Evolutionary conservation across 1,139 yeast genomes (phyloP).

Genomic region (Pichia kudriavzevii): DNA sequence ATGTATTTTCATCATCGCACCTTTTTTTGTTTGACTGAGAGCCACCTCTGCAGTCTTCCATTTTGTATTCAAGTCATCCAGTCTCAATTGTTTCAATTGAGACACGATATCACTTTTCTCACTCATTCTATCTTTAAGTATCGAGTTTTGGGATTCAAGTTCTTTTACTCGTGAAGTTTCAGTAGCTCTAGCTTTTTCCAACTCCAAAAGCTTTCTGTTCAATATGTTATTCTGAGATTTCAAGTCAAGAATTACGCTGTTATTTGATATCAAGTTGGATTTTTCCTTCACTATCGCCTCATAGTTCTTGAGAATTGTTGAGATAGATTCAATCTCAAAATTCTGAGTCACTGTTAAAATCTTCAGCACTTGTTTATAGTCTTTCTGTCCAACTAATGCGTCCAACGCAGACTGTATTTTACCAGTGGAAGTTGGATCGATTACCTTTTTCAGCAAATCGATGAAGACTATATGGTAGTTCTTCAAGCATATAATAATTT

Average conservation of each 20-base stretch:
- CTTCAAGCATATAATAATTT: too few species aligned
- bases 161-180: conserved; percentile 12
- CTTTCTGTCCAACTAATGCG: background rate
- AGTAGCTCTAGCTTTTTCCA: conserved; percentile 19
- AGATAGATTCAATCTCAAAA: conserved; percentile 7
- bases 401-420: conserved; percentile 6
- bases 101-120: conserved; percentile 16
- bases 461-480: conserved; percentile 4
- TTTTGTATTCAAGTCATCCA: conserved; percentile 54
- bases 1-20: conserved; percentile 45
- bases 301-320: conserved; percentile 11
- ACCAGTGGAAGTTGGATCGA: conserved; percentile 9
- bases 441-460: conserved; percentile 3
- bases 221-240: conserved; percentile 5
- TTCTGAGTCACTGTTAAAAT: conserved; percentile 35
- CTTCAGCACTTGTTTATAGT: conserved; percentile 2
- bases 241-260: conserved; percentile 1
- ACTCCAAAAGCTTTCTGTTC: conserved; percentile 11
- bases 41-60: conserved; percentile 71
- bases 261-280: background rate
- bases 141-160: conserved; percentile 10
- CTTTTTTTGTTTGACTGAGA: conserved; percentile 47
- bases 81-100: conserved; percentile 33
- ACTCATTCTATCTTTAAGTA: conserved; percentile 10
- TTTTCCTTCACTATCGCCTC: background rate